A percentile compares a stretch with the other conserved stretches of the same genome.
Evolutionary conservation across 163 green algal species (phyloP).

Genomic region (Chloromonas sp.): DNA sequence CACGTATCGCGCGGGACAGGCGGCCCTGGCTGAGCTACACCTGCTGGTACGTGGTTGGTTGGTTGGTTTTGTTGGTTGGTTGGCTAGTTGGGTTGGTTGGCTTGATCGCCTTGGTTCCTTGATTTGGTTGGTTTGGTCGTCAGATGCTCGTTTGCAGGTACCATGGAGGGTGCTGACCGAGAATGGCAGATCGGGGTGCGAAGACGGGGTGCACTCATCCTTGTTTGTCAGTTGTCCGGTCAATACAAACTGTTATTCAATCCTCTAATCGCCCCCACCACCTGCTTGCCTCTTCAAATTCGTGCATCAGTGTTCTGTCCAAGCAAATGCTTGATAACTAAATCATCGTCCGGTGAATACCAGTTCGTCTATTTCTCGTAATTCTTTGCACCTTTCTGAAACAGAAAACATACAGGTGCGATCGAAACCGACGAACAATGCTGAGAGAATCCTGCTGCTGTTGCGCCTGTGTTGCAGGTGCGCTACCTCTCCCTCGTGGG

Average conservation of each 20-base stretch:
- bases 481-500: conserved; percentile 14
- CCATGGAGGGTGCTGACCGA: not conserved
- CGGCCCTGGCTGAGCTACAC: not conserved
- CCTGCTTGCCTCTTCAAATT: not conserved
- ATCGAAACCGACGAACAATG: not conserved
- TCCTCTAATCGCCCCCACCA: not conserved
- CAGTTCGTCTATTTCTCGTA: not conserved
- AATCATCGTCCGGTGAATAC: not conserved
- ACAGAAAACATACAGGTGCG: not conserved
- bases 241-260: not conserved
- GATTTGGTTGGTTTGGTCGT: not conserved
- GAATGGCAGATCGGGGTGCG: not conserved
- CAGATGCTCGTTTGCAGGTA: not conserved
- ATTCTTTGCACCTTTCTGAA: not conserved
- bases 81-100: not conserved
- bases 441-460: not conserved
- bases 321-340: not conserved
- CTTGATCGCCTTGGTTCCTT: not conserved
- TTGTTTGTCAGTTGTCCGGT: no score
- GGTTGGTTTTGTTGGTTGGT: not conserved
- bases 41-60: not conserved
- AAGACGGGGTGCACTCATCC: not conserved
- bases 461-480: not conserved
- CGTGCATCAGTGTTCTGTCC: not conserved
- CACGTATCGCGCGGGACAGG: not conserved